Evolutionary conservation across 768 basidiomycete genomes (phyloP).

Genomic region (Psilocybe sp.): DNA sequence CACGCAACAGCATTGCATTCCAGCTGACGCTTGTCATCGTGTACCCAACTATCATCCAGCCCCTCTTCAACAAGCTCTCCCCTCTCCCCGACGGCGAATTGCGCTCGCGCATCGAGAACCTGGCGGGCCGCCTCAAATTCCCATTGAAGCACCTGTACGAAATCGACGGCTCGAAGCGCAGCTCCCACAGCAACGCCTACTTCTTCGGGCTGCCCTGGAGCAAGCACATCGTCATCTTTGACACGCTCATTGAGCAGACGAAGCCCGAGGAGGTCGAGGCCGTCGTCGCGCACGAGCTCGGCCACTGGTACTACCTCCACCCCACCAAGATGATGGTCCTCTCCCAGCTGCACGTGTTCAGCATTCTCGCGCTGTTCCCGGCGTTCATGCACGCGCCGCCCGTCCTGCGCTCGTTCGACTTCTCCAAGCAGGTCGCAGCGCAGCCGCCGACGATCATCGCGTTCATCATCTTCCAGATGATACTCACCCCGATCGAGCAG

Average conservation of each 20-base stretch:
- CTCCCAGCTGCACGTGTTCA: conserved; percentile 85
- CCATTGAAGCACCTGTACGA: conserved; percentile 94
- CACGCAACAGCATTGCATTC: conserved; percentile 60
- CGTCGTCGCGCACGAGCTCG: conserved; percentile 95
- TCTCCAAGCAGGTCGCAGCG: conserved; percentile 60
- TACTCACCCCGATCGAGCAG: conserved; percentile 77
- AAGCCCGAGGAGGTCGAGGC: conserved; percentile 93
- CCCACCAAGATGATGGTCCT: conserved; percentile 85
- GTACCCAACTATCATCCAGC: conserved; percentile 87
- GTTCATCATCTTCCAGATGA: conserved; percentile 89
- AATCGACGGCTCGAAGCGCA: conserved; percentile 95
- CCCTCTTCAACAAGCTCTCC: conserved; percentile 96
- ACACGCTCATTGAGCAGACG: conserved; percentile 91
- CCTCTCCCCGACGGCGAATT: conserved; percentile 78
- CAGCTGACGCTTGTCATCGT: conserved; percentile 82
- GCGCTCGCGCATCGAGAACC: conserved; percentile 68
- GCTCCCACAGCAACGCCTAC: conserved; percentile 96
- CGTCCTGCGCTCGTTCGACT: conserved; percentile 79
- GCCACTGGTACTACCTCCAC: conserved; percentile 94
- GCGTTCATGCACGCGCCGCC: conserved; percentile 83
- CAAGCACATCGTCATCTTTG: conserved; percentile 96
- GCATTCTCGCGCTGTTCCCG: conserved; percentile 84
- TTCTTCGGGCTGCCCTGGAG: conserved; percentile 97
- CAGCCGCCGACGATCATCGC: conserved; percentile 80
- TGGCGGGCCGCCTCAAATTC: conserved; percentile 84